phyloP scores from a whole-genome alignment of 306 rosid genomes.

The Rosa multiflora region DNA sequence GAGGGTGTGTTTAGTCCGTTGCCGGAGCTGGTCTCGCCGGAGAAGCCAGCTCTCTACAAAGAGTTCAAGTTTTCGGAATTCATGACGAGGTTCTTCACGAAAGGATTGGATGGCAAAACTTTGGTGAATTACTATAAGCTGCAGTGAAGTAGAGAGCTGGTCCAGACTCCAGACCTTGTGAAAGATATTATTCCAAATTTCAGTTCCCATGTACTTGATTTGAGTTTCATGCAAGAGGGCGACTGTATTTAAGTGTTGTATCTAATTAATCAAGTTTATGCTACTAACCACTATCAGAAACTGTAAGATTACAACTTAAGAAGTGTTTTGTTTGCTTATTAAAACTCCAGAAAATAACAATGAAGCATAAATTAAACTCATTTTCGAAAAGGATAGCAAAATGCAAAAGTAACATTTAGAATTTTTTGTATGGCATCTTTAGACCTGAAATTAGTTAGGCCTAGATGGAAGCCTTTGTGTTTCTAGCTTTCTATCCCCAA shows the following conservation, averaged over 20 bases:
- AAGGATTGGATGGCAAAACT: slow-evolving; percentile 63
- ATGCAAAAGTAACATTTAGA: background rate
- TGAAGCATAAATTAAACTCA: too few species aligned
- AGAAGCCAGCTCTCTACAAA: slow-evolving; percentile 49
- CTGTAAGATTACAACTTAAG: background rate
- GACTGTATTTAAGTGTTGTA: too few species aligned
- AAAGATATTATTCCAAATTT: background rate
- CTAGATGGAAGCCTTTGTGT: slow-evolving; percentile 11
- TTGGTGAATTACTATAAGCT: slow-evolving; percentile 50
- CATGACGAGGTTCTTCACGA: slow-evolving; percentile 51
- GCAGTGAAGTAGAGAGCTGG: background rate
- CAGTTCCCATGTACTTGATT: background rate
- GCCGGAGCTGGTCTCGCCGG: slow-evolving; percentile 60
- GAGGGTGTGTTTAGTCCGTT: slow-evolving; percentile 62
- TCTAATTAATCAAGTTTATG: too few species aligned
- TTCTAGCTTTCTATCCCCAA: slow-evolving; percentile 41
- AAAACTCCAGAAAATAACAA: background rate
- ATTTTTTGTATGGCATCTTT: background rate
- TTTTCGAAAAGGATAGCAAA: background rate
- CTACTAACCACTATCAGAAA: background rate
- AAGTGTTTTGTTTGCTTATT: background rate
- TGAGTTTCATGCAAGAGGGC: background rate
- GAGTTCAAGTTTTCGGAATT: slow-evolving; percentile 50
- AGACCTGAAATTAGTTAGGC: slow-evolving; percentile 13
- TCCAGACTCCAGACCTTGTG: background rate